Evolutionary conservation across 192 early-diverging fungal genomes (phyloP), one percentile per base, ranked within the genome.

Genomic region (Coemansia sp.): DNA sequence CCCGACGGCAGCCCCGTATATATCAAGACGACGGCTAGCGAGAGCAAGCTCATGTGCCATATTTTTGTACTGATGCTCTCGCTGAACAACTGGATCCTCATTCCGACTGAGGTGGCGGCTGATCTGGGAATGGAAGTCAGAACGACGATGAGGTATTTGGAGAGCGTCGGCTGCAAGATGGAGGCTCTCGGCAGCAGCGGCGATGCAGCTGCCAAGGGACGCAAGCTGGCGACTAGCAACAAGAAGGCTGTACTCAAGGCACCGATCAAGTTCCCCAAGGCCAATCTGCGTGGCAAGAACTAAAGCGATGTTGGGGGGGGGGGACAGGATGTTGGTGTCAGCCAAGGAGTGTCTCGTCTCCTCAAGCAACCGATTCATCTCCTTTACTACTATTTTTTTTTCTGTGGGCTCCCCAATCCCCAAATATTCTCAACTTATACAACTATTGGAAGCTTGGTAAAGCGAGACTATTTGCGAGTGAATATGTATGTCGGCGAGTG

Each of bases 31-130:
- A 75, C 89, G 67, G 73, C 86, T 21, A 86, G 83, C 44, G 88
- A 90, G 65, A 92, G 92, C 78, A 92, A 86, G 77, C 84, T 97
- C 6, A 75, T 90, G 12, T 90, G 89, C 67, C 91, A 94, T 70
- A 92, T 94, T 61, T 71, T 92, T 44, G 86, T 87, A 12, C 75
- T 94, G 45, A 85, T 85, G 66, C 77, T 97, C 68, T 87, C 85
- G 10, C 69, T 94, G 2, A 89, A 92, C 70, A 87, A 90, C 72
- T 95, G 86, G 84, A 85, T 82, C 17, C 65, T 91, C 44, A 86
- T 93, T 58, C 82, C 89, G 0, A 68, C 70, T 2, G 81, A 83
- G 5, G 71, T 95, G 46, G 87, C 89, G 0, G 69, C 74, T 4
- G 94, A 95, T 66, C 72, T 95, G 65, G 83, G 80, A 21, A 15